Evolutionary conservation across 352 stramenopile species (phyloP).

Genomic region (Hyaloperonospora arabidopsidis): DNA sequence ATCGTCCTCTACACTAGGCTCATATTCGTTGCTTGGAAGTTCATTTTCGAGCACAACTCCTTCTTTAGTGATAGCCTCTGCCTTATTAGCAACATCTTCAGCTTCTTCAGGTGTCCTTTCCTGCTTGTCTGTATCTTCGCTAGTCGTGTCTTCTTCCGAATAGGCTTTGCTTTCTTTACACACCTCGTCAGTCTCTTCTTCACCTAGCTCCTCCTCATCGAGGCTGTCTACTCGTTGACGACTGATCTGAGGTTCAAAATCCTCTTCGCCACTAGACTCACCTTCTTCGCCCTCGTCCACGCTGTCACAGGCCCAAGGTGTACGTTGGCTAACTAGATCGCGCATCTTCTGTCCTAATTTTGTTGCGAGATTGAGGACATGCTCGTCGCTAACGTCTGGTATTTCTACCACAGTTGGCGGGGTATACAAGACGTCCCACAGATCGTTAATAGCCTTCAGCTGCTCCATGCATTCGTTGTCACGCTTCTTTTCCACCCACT

Average conservation of each 20-base stretch:
- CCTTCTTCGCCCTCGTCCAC: conserved; percentile 20
- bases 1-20: background rate
- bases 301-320: conserved; percentile 53
- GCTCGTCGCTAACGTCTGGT: conserved; percentile 38
- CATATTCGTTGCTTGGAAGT: conserved; percentile 1
- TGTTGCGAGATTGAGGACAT: conserved; percentile 38
- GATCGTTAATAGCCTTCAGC: conserved; percentile 71
- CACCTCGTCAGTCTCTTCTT: conserved; percentile 18
- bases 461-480: conserved; percentile 59
- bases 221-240: background rate
- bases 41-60: conserved; percentile 2
- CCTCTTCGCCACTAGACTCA: conserved; percentile 16
- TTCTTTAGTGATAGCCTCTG: conserved; percentile 16
- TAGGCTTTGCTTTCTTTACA: conserved; percentile 6
- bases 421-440: conserved; percentile 58
- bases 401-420: conserved; percentile 63
- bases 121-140: conserved; percentile 10
- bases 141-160: conserved; percentile 6
- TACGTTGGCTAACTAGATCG: conserved; percentile 41
- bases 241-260: conserved; percentile 10
- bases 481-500: conserved; percentile 70
- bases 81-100: background rate
- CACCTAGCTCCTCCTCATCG: background rate
- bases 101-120: conserved; percentile 4
- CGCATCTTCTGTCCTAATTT: conserved; percentile 38